phyloP scores from a whole-genome alignment of 495 filamentous ascomycete species.

The Annulohypoxylon moriforme region DNA sequence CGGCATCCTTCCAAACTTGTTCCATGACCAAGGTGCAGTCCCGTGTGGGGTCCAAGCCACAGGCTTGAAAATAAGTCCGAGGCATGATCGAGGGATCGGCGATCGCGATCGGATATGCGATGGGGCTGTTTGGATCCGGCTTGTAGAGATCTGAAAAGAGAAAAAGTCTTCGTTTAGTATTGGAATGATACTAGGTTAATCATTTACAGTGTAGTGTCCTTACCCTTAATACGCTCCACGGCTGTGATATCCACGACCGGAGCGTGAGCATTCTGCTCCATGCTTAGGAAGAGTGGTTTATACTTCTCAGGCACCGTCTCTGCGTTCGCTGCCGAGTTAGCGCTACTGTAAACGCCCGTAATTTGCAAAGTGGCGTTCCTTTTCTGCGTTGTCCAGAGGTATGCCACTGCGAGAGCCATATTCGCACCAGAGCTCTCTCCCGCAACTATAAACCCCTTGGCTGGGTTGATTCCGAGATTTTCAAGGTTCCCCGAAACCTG shows the following conservation, averaged over 20 bases:
- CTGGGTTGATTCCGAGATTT: conserved; percentile 50
- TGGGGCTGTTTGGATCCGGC: background rate
- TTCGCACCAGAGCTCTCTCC: conserved; percentile 62
- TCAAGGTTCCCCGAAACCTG: conserved; percentile 1
- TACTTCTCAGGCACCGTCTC: conserved; percentile 38
- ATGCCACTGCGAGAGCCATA: conserved; percentile 53
- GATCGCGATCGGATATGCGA: conserved; percentile 29
- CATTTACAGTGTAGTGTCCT: background rate
- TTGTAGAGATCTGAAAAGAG: conserved; percentile 5
- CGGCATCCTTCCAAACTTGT: conserved; percentile 48
- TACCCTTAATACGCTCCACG: conserved; percentile 10
- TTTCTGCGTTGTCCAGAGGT: conserved; percentile 52
- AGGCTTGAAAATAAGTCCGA: conserved; percentile 50
- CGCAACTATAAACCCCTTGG: conserved; percentile 60
- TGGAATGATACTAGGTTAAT: background rate
- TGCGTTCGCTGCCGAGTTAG: conserved; percentile 42
- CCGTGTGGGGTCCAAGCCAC: conserved; percentile 51
- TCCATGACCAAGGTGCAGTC: conserved; percentile 56
- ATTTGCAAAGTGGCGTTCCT: conserved; percentile 48
- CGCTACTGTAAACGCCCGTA: conserved; percentile 56
- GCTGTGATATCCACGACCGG: conserved; percentile 5
- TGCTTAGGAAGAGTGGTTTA: conserved; percentile 29
- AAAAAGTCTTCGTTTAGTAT: background rate
- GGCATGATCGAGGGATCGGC: conserved; percentile 43
- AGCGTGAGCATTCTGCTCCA: conserved; percentile 29